These are phyloP conservation scores for Cyberlindnera maclurae DNA, from an alignment of 805 yeast genomes.

Conservation along the genomic window DNA sequence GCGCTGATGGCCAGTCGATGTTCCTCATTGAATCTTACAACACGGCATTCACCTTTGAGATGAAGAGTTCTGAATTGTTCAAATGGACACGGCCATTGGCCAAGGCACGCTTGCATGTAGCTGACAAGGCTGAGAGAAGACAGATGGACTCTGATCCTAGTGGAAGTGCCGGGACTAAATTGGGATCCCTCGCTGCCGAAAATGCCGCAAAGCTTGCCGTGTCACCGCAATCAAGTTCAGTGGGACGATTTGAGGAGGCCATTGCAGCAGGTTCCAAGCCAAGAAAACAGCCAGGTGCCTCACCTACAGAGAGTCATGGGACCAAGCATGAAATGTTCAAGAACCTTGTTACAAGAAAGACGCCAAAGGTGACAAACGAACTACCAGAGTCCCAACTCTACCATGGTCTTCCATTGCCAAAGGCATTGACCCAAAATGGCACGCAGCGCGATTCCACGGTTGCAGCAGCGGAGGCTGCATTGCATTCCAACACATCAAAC, in stretches of 20 bases:
- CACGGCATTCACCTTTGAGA: conserved; percentile 50
- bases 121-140: conserved; percentile 33
- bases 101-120: conserved; percentile 39
- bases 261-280: background rate
- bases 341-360: conserved; percentile 26
- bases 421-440: background rate
- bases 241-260: conserved; percentile 3
- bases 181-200: conserved; percentile 30
- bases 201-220: conserved; percentile 29
- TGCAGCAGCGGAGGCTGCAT: conserved; percentile 24
- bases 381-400: conserved; percentile 25
- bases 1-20: conserved; percentile 28
- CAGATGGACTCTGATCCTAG: conserved; percentile 23
- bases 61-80: conserved; percentile 41
- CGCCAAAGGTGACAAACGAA: conserved; percentile 16
- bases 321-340: conserved; percentile 27
- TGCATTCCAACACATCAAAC: conserved; percentile 3
- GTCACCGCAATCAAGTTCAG: conserved; percentile 8
- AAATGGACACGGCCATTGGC: conserved; percentile 54
- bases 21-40: conserved; percentile 54
- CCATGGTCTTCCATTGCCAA: conserved; percentile 27
- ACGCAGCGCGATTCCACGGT: conserved; percentile 6
- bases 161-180: conserved; percentile 25
- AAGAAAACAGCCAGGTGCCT: background rate
- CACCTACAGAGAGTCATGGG: background rate